These are phyloP conservation scores for Ettlia oleoabundans DNA, from an alignment of 139 green algal genomes.

Conservation along the genomic window DNA sequence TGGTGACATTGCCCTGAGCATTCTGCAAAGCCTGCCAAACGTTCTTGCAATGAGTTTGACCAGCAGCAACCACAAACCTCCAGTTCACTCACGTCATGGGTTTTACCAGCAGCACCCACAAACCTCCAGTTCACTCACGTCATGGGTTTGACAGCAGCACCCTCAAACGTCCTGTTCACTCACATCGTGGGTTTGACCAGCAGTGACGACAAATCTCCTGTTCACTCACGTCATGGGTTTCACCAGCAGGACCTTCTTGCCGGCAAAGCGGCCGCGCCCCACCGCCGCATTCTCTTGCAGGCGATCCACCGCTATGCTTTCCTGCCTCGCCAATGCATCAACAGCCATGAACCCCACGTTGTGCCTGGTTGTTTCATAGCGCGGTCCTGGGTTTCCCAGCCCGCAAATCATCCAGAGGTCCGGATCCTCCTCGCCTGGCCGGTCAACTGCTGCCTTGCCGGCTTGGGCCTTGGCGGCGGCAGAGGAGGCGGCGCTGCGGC, in stretches of 20 bases:
- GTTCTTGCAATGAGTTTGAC: no score
- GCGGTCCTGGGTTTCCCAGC: conserved; percentile 80
- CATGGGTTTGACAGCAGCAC: conserved; percentile 87
- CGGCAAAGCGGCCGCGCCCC: conserved; percentile 52
- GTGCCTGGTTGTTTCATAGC: conserved; percentile 81
- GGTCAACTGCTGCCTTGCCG: not conserved
- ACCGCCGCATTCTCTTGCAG: conserved; percentile 73
- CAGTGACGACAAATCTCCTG: no score
- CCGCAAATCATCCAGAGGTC: conserved; percentile 73
- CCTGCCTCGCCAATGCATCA: conserved; percentile 65
- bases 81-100: no score
- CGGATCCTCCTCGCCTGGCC: conserved; percentile 7
- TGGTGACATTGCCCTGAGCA: no score
- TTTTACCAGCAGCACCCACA: no score
- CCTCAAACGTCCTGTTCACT: no score
- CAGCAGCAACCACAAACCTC: not conserved
- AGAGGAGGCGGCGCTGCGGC: not conserved
- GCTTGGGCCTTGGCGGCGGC: not conserved
- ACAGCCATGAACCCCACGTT: conserved; percentile 93
- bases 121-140: no score
- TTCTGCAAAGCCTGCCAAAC: no score
- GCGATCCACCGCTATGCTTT: conserved; percentile 68
- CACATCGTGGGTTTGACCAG: no score
- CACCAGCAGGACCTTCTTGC: conserved; percentile 73
- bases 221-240: conserved; percentile 84